Base-by-base conservation (phyloP, 1,284 basidiomycete genomes). In the Ustilago cynodontis region DNA sequence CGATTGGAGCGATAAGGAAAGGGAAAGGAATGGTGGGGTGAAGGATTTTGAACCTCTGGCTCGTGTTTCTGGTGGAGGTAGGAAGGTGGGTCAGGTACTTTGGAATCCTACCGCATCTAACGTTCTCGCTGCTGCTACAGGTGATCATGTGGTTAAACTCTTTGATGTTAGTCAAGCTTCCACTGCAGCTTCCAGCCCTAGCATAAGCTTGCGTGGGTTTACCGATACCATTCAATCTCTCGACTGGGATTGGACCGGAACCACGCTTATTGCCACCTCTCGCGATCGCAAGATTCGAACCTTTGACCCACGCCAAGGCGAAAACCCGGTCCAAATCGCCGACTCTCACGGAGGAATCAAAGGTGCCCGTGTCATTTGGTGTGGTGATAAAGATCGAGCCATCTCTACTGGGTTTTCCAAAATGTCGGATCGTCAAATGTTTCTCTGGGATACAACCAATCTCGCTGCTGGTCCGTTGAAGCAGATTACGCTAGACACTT, bases 291-390 rank as follows among this genome's bases (percentile, higher is more conserved):
- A 98, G 88, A 87, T 98, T 47, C 90, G 95, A 49, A 82, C 98
- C 50, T 98, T 97, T 82, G 96, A 99, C 87, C 90, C 93, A 18
- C 90, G 95, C 61, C 88, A 91, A 1, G 93, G 94, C 14, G 89
- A 90, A 1, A 92, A 93, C 26, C 90, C 95, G 1, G 92, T 98
- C 24, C 90, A 93, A 63, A 87, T 92, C 24, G 88, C 90, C 3
- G 95, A 98, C 81, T 93, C 94, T 0, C 95, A 99, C 85, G 91
- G 91, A 14, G 96, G 96, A 11, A 93, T 99, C 87, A 98, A 98
- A 88, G 94, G 94, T 39, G 91, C 94, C 8, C 90, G 96, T 28
- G 92, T 95, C 1, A 89, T 90, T 26, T 98, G 94, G 94, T 91
- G 98, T 90, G 96, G 96, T 57, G 92, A 94, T 77, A 87, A 90